phyloP scores from a whole-genome alignment of 2,329 filamentous ascomycete genomes.

The Hirsutella rhossiliensis region DNA sequence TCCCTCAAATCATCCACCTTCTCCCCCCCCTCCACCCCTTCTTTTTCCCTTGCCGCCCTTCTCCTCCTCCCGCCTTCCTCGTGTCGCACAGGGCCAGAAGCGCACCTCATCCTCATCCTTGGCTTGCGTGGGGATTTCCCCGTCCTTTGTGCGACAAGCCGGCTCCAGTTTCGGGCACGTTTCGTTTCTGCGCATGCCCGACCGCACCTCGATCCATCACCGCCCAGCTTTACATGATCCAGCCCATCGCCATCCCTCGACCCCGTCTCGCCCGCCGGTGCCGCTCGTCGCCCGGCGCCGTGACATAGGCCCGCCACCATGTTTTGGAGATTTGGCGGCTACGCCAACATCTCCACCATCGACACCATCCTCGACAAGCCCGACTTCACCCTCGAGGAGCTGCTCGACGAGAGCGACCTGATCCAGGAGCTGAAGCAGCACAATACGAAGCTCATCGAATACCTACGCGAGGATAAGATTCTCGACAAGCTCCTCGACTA shows the following conservation, averaged over 20 bases:
- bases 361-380: conserved; percentile 95
- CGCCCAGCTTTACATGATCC: conserved; percentile 7
- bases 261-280: conserved; percentile 16
- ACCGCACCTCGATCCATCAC: neutral
- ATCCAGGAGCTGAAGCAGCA: conserved; percentile 98
- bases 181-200: neutral
- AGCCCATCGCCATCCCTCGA: conserved; percentile 4
- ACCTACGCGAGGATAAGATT: conserved; percentile 75
- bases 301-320: conserved; percentile 49
- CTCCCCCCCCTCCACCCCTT: neutral
- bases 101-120: neutral
- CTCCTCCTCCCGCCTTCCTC: neutral
- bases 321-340: conserved; percentile 99
- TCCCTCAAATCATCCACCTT: neutral
- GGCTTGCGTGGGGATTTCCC: conserved; percentile 1
- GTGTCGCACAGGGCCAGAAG: neutral
- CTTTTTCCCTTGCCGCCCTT: neutral
- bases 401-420: conserved; percentile 90
- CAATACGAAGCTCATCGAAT: conserved; percentile 95
- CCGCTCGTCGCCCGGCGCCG: conserved; percentile 18
- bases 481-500: conserved; percentile 81
- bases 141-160: conserved; percentile 1
- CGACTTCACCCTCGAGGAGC: conserved; percentile 87
- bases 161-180: neutral
- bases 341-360: conserved; percentile 93